phyloP scores from a whole-genome alignment of 345 rosid species.

The Heritiera littoralis region DNA sequence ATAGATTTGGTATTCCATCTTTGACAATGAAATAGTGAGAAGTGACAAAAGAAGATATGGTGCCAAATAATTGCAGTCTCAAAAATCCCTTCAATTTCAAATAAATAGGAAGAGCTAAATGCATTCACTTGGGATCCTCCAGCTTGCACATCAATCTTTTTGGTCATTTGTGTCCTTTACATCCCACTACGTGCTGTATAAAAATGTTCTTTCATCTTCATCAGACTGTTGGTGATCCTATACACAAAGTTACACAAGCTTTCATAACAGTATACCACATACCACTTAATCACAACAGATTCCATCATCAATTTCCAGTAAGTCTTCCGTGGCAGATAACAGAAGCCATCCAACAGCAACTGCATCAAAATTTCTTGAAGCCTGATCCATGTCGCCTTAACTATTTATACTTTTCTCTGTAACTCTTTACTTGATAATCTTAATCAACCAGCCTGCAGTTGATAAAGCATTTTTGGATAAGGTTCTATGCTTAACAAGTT shows the following conservation, averaged over 20 bases:
- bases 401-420: constrained; percentile 10
- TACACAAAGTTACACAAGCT: neutral
- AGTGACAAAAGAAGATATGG: constrained; percentile 1
- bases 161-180: neutral
- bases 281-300: neutral
- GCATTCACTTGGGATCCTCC: neutral
- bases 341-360: neutral
- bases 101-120: neutral
- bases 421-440: constrained; percentile 29
- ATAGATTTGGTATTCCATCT: constrained; percentile 5
- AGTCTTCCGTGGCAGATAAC: neutral
- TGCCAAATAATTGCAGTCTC: neutral
- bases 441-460: constrained; percentile 33
- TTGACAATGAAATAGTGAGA: constrained; percentile 10
- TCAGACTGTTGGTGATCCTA: neutral
- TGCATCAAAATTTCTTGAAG: neutral
- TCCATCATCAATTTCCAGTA: neutral
- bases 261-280: neutral
- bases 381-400: neutral
- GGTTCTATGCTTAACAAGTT: constrained; percentile 43
- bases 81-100: neutral
- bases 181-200: neutral
- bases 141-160: neutral
- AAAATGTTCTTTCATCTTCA: constrained; percentile 5
- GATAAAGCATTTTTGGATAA: constrained; percentile 27